Evolutionary conservation across 2,329 filamentous ascomycete genomes (phyloP).

Genomic region (Plectosphaerella cucumerina): DNA sequence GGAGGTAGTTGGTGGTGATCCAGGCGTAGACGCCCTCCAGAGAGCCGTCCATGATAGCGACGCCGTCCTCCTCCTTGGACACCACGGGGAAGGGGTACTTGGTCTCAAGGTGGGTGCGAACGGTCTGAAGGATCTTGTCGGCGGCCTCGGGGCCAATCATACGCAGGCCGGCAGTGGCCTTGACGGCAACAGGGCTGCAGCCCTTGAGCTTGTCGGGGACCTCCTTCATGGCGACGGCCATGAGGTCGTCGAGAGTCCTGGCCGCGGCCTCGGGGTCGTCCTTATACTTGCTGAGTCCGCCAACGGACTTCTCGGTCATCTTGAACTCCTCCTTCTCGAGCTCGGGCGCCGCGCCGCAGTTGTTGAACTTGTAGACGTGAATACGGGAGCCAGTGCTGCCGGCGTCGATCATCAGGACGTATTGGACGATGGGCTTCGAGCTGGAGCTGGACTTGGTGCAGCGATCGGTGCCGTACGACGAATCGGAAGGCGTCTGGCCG

Average conservation of each 20-base stretch:
- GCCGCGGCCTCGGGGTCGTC: conserved; percentile 84
- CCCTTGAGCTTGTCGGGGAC: conserved; percentile 85
- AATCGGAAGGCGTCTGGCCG: conserved; percentile 54
- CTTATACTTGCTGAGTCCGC: conserved; percentile 82
- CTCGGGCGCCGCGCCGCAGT: conserved; percentile 92
- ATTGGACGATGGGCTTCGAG: conserved; percentile 92
- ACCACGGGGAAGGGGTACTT: conserved; percentile 94
- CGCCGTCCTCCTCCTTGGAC: conserved; percentile 76
- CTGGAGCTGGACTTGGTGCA: conserved; percentile 82
- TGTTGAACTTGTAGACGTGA: conserved; percentile 99
- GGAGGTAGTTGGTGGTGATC: conserved; percentile 98
- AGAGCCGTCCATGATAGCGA: conserved; percentile 95
- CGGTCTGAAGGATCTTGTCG: conserved; percentile 78
- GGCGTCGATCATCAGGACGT: conserved; percentile 97
- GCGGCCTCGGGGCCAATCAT: conserved; percentile 79
- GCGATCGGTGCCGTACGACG: conserved; percentile 62
- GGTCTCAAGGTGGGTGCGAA: conserved; percentile 78
- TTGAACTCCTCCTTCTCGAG: conserved; percentile 90
- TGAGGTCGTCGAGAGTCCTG: conserved; percentile 79
- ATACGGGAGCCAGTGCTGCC: conserved; percentile 97
- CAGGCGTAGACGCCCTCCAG: conserved; percentile 98
- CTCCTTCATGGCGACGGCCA: conserved; percentile 78
- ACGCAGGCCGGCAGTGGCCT: conserved; percentile 91
- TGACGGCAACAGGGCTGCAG: conserved; percentile 96
- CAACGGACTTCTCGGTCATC: conserved; percentile 83